Conservation (phyloP, 108 stramenopile genomes). For the Cyclostephanos invisitatus region DNA sequence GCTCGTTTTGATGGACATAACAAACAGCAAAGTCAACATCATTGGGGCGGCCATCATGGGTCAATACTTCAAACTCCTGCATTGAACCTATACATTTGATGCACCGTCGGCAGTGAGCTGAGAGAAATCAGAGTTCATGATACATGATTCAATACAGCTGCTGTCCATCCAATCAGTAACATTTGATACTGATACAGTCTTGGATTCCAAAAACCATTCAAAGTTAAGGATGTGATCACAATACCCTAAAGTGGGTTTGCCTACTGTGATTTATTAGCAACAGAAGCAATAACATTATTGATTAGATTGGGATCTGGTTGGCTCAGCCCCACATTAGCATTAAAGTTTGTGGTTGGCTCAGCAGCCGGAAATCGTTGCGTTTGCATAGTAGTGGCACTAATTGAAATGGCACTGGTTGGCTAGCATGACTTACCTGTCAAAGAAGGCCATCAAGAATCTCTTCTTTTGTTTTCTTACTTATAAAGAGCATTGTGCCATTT, state of each 20-base stretch:
- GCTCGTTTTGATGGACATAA: conserved; percentile 26
- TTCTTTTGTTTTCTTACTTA: too few species aligned
- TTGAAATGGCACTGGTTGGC: too few species aligned
- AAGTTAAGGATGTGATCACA: conserved; percentile 10
- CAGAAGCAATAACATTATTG: too few species aligned
- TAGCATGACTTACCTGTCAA: too few species aligned
- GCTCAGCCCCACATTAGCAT: too few species aligned
- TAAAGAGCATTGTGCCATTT: too few species aligned
- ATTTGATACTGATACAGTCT: conserved; percentile 12
- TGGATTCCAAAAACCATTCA: conserved; percentile 1
- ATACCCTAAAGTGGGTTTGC: not conserved
- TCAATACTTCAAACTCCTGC: conserved; percentile 10
- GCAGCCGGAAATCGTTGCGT: too few species aligned
- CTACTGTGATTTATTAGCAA: not conserved
- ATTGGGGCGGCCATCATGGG: conserved; percentile 2
- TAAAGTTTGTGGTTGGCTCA: too few species aligned
- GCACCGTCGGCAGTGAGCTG: conserved; percentile 21
- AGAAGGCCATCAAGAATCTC: too few species aligned
- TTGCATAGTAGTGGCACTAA: too few species aligned
- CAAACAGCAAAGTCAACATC: conserved; percentile 15
- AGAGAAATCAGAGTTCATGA: not conserved
- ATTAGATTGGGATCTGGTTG: too few species aligned
- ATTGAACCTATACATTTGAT: too few species aligned
- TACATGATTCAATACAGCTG: not conserved
- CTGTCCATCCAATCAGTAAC: conserved; percentile 7